Evolutionary conservation across 73 alveolate genomes (phyloP).

Genomic region (Uronychia setigera): DNA sequence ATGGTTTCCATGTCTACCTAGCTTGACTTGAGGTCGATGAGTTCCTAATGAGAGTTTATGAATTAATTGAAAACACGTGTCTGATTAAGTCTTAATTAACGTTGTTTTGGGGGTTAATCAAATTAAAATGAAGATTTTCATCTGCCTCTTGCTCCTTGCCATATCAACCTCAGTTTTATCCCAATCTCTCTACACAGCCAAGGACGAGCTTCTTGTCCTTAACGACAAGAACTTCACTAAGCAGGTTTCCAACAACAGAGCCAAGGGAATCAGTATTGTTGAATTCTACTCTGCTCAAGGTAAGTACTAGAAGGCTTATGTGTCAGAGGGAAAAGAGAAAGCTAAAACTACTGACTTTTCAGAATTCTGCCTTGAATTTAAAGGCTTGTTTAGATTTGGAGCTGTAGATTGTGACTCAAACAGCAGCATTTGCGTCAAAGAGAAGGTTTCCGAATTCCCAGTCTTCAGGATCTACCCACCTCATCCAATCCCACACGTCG

Average conservation of each 20-base stretch:
- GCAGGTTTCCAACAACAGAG: conserved; percentile 79
- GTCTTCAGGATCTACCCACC: conserved; percentile 96
- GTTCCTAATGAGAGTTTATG: no score
- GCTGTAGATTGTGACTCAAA: conserved; percentile 93
- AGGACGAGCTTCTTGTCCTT: no score
- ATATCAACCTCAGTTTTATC: no score
- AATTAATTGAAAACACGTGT: no score
- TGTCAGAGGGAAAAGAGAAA: conserved; percentile 68
- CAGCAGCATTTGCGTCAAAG: conserved; percentile 85
- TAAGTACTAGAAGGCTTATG: conserved; percentile 2
- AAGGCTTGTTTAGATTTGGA: conserved; percentile 93
- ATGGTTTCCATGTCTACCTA: not conserved
- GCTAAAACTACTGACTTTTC: conserved; percentile 71
- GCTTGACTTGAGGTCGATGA: not conserved
- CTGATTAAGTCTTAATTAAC: no score
- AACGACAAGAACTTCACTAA: conserved; percentile 81
- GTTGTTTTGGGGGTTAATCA: no score
- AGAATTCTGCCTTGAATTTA: conserved; percentile 90
- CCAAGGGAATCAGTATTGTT: conserved; percentile 76
- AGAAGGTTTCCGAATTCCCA: conserved; percentile 86
- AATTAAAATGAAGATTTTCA: no score
- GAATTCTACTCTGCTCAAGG: conserved; percentile 79
- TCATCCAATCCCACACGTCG: conserved; percentile 94
- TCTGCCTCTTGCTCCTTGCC: no score
- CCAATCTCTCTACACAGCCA: no score